Base-by-base conservation (phyloP, 2,329 filamentous ascomycete genomes). In the Paraphoma sp. region DNA sequence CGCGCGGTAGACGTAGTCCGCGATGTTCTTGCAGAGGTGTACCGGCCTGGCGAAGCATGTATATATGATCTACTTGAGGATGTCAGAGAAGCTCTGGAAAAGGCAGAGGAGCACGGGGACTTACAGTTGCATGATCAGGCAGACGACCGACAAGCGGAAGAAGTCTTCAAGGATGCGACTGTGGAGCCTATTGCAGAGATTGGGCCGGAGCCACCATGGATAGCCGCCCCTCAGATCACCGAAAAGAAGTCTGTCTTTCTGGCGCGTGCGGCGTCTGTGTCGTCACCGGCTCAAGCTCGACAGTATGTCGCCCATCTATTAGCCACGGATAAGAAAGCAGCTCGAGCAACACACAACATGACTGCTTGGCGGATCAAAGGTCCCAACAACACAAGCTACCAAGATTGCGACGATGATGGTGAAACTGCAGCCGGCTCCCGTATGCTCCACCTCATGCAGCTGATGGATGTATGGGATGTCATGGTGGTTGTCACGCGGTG, bases 321-420 rank as follows among this genome's bases (percentile, higher is more conserved):
- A 7, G 84, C 88, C 5, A 90, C 87, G 8, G 93, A 98, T 77
- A 93, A 90, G 78, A 92, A 91, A 65, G 89, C 92, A 36, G 89
- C 92, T n/a, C 82, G 84, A 45, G 95, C 95, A 4, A 93, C 94
- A 57, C 95, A 99, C 76, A 98, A 98, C 76, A 97, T 99, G 72
- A 93, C 90, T 17, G 94, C 94, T 1, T 98, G 93, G 91, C 86
- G 95, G 10, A 93, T 98, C 52, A 86, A 85, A 30, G 86, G 85
- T 0, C 71, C 77, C 4, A 83, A 81, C 54, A 79, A 78, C 61
- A 80, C 81, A 4, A 84, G 83, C 48, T 92, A 89, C 65, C 93
- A 98, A 76, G 95, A 99, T 77, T 97, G 89, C 72, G 91, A 99
- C 69, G 95, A 99, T 69, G 95, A 99, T 74, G 95, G 95, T 2